These are phyloP conservation scores for Pseudotsuga menziesii DNA, from an alignment of 75 land plant genomes.

Conservation along the genomic window DNA sequence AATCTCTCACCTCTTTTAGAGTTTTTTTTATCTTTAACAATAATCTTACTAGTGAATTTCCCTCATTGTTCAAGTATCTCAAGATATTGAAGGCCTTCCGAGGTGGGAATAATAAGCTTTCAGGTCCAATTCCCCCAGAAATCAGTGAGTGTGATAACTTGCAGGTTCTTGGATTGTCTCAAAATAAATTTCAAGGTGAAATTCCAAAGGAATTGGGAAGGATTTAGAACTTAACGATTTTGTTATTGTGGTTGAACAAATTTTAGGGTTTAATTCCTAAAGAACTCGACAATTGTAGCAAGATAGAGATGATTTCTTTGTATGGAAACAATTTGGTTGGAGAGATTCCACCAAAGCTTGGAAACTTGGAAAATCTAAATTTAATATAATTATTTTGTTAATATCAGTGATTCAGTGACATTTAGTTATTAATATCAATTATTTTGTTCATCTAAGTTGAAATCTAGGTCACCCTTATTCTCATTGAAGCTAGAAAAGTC, in stretches of 20 bases:
- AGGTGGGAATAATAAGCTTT: conserved; percentile 52
- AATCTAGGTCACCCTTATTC: too few relatives aligned
- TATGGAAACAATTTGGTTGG: conserved; percentile 59
- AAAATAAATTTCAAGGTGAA: conserved; percentile 50
- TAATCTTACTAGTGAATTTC: conserved; percentile 55
- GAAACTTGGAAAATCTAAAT: too few relatives aligned
- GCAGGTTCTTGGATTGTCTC: conserved; percentile 53
- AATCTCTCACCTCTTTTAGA: conserved; percentile 35
- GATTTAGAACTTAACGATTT: conserved; percentile 38
- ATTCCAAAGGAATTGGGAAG: conserved; percentile 64
- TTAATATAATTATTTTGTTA: too few relatives aligned
- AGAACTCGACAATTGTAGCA: conserved; percentile 57
- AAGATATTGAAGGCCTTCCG: conserved; percentile 34
- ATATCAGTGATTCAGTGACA: too few relatives aligned
- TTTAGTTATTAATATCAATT: too few relatives aligned
- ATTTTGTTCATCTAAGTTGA: too few relatives aligned
- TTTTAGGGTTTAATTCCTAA: conserved; percentile 62
- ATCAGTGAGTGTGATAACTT: conserved; percentile 49
- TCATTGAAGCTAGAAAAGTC: too few relatives aligned
- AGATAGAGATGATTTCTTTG: conserved; percentile 51
- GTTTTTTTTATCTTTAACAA: conserved; percentile 30
- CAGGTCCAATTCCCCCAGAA: conserved; percentile 65
- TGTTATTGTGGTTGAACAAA: conserved; percentile 53
- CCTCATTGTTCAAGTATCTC: conserved; percentile 51
- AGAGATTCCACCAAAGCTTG: too few relatives aligned